Evolutionary conservation across 2,329 filamentous ascomycete genomes (phyloP).

Genomic region (Paraphaeosphaeria sporulosa): DNA sequence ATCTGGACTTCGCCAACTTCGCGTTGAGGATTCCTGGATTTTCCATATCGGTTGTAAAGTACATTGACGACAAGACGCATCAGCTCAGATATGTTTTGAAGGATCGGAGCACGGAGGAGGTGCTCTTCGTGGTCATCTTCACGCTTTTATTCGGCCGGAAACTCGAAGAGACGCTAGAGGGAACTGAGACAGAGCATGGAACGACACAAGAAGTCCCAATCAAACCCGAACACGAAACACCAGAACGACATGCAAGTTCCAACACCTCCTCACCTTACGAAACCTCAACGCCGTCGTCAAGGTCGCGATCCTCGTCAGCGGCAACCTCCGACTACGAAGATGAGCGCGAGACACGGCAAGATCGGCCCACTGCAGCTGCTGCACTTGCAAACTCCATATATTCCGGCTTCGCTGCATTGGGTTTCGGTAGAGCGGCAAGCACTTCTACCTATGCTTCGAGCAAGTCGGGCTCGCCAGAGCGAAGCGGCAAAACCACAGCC

Average conservation of each 20-base stretch:
- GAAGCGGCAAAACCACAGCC: not conserved
- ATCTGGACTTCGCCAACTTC: slow-evolving; percentile 58
- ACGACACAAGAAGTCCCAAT: slow-evolving; percentile 8
- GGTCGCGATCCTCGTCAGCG: slow-evolving; percentile 19
- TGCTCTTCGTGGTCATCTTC: slow-evolving; percentile 56
- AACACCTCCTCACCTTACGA: slow-evolving; percentile 21
- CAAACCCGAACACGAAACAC: not conserved
- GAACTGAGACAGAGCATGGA: slow-evolving; percentile 16
- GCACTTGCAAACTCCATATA: slow-evolving; percentile 37
- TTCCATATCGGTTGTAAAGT: slow-evolving; percentile 54
- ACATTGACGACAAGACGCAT: slow-evolving; percentile 58
- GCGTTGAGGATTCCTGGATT: slow-evolving; percentile 55
- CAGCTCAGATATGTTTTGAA: slow-evolving; percentile 56
- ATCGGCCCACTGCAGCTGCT: slow-evolving; percentile 20
- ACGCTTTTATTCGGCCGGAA: slow-evolving; percentile 55
- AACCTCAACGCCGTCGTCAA: slow-evolving; percentile 17
- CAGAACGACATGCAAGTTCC: slow-evolving; percentile 1
- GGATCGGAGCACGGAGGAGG: slow-evolving; percentile 50
- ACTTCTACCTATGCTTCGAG: slow-evolving; percentile 26
- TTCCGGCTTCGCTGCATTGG: slow-evolving; percentile 36
- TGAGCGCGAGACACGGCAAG: slow-evolving; percentile 18
- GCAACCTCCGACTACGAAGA: slow-evolving; percentile 15
- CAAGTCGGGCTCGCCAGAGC: slow-evolving; percentile 13
- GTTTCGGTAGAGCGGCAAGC: slow-evolving; percentile 46
- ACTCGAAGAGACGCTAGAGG: slow-evolving; percentile 45